These are phyloP conservation scores for Cadophora luteo-olivacea DNA, from an alignment of 2,329 filamentous ascomycete species.

Conservation along the genomic window DNA sequence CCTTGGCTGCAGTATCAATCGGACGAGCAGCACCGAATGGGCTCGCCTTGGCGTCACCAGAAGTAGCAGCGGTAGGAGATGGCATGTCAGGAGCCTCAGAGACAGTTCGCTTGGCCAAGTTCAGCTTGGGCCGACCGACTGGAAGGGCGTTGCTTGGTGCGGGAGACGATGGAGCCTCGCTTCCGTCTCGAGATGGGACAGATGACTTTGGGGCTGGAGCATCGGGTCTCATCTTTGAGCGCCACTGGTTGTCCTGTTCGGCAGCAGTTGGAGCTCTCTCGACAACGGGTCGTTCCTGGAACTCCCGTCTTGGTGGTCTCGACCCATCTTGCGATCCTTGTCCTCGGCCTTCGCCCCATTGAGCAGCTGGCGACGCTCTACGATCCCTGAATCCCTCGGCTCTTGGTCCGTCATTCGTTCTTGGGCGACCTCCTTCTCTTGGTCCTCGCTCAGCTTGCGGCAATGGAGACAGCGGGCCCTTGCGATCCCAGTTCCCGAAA, in stretches of 20 bases:
- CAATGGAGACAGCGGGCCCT: conserved; percentile 83
- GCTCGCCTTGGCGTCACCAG: conserved; percentile 81
- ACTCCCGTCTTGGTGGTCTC: conserved; percentile 79
- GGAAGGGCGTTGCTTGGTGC: conserved; percentile 62
- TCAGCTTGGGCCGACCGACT: conserved; percentile 77
- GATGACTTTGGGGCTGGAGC: conserved; percentile 60
- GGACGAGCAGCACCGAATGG: conserved; percentile 93
- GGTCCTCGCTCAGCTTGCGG: conserved; percentile 59
- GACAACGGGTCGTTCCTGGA: conserved; percentile 69
- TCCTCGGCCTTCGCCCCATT: conserved; percentile 71
- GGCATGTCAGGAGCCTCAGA: conserved; percentile 67
- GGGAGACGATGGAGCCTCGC: conserved; percentile 77
- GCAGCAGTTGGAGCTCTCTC: conserved; percentile 84
- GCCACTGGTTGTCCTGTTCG: conserved; percentile 94
- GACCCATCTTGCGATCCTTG: conserved; percentile 73
- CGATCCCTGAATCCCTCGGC: conserved; percentile 66
- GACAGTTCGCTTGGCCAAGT: conserved; percentile 90
- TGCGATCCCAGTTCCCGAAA: conserved; percentile 92
- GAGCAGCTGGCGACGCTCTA: conserved; percentile 71
- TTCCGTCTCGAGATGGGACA: conserved; percentile 73
- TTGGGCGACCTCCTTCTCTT: conserved; percentile 63
- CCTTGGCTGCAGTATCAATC: conserved; percentile 89
- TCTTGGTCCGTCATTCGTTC: conserved; percentile 65
- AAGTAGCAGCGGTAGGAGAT: conserved; percentile 54
- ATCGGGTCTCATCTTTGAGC: conserved; percentile 89